phyloP scores from a whole-genome alignment of 2,329 filamentous ascomycete species.

The Rhexocercosporidium sp. region DNA sequence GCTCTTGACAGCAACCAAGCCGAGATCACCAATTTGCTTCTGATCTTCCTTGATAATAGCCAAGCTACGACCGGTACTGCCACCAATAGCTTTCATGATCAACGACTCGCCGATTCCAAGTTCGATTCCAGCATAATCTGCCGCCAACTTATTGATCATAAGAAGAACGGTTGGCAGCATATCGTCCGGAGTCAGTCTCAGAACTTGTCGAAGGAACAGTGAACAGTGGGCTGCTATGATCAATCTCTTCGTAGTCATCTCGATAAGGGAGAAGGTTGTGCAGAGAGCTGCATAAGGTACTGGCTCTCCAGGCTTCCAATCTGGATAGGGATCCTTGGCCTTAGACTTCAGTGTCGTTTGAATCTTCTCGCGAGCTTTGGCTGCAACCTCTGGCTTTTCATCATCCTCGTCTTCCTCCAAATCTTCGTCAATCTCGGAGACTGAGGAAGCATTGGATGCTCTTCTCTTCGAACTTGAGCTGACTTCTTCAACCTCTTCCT shows the following conservation, averaged over 20 bases:
- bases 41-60: slow-evolving; percentile 94
- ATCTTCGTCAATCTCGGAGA: slow-evolving; percentile 54
- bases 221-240: slow-evolving; percentile 89
- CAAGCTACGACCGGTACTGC: slow-evolving; percentile 87
- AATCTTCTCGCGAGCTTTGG: slow-evolving; percentile 79
- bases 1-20: slow-evolving; percentile 93
- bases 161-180: slow-evolving; percentile 86
- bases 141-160: slow-evolving; percentile 98
- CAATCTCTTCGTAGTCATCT: slow-evolving; percentile 91
- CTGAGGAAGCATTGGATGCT: slow-evolving; percentile 45
- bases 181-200: slow-evolving; percentile 86
- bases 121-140: slow-evolving; percentile 95
- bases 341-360: slow-evolving; percentile 75
- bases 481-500: slow-evolving; percentile 47
- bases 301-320: slow-evolving; percentile 88
- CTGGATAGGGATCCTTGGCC: slow-evolving; percentile 83
- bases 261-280: slow-evolving; percentile 91
- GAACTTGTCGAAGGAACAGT: slow-evolving; percentile 90
- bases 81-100: slow-evolving; percentile 98
- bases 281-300: slow-evolving; percentile 95
- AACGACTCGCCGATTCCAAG: slow-evolving; percentile 97
- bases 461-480: slow-evolving; percentile 33
- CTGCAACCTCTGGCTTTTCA: slow-evolving; percentile 72
- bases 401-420: slow-evolving; percentile 54
- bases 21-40: slow-evolving; percentile 94